These are phyloP conservation scores for Epicoccum nigrum DNA, from an alignment of 2,329 filamentous ascomycete species.

Conservation along the genomic window DNA sequence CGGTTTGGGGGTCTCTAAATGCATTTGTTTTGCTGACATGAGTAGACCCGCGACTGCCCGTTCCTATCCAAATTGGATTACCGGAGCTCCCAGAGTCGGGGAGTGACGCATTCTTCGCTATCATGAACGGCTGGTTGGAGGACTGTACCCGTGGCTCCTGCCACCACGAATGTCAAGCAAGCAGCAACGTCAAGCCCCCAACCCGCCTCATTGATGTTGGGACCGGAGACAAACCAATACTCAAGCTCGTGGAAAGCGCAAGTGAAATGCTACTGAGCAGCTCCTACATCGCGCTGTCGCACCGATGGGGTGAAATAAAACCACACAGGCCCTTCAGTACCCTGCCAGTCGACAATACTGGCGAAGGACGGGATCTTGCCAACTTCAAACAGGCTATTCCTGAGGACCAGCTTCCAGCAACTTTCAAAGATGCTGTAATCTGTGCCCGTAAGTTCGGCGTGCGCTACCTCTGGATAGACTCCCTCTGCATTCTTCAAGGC, in stretches of 20 bases:
- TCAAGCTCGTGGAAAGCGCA: neutral
- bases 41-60: neutral
- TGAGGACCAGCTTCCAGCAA: constrained; percentile 17
- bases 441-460: constrained; percentile 22
- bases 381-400: neutral
- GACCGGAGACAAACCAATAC: too few relatives aligned
- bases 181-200: neutral
- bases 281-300: neutral
- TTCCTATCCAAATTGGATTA: neutral
- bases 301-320: neutral
- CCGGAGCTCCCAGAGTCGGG: neutral
- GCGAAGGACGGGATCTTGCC: neutral
- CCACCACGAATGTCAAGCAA: neutral
- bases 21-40: neutral
- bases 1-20: neutral
- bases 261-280: neutral
- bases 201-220: neutral
- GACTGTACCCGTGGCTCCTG: neutral
- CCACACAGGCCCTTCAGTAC: neutral
- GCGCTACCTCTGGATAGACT: constrained; percentile 40
- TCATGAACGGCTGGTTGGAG: neutral
- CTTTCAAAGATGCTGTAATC: constrained; percentile 29
- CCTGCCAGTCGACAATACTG: neutral
- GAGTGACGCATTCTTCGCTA: neutral
- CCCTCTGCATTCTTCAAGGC: constrained; percentile 35